Evolutionary conservation across 163 green algal genomes (phyloP).

Genomic region (Picocystis sp.): DNA sequence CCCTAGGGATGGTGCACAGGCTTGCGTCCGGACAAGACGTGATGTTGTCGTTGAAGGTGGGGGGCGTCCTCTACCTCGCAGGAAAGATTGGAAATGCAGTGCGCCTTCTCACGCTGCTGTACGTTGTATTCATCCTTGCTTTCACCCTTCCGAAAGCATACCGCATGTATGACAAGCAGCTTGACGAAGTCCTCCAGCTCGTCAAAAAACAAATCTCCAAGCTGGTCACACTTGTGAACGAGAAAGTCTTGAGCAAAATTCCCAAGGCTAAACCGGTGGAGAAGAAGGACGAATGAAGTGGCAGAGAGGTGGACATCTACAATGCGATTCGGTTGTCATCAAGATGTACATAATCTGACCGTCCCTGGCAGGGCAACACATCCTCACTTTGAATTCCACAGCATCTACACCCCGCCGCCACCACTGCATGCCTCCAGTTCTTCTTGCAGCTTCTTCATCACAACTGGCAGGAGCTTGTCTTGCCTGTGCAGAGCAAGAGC

Average conservation of each 20-base stretch:
- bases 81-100: constrained; percentile 26
- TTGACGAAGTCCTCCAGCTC: constrained; percentile 19
- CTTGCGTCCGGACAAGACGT: constrained; percentile 30
- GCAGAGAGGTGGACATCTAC: too few species aligned
- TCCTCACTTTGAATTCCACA: too few species aligned
- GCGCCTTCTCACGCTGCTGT: constrained; percentile 33
- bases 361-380: too few species aligned
- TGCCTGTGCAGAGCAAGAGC: constrained; percentile 32
- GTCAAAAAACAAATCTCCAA: too few species aligned
- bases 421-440: constrained; percentile 10
- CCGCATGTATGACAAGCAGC: constrained; percentile 47
- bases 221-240: too few species aligned
- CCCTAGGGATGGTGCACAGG: constrained; percentile 17
- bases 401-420: too few species aligned
- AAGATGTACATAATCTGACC: too few species aligned
- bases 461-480: constrained; percentile 28
- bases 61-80: constrained; percentile 23
- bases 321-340: too few species aligned
- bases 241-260: too few species aligned
- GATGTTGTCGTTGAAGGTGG: constrained; percentile 18
- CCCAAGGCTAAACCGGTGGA: too few species aligned
- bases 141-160: constrained; percentile 53
- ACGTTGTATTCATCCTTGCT: constrained; percentile 14
- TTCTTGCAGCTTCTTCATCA: constrained; percentile 26
- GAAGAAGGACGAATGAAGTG: too few species aligned